Conservation (phyloP, 2,329 filamentous ascomycete species). For the Cladophialophora bantiana region DNA sequence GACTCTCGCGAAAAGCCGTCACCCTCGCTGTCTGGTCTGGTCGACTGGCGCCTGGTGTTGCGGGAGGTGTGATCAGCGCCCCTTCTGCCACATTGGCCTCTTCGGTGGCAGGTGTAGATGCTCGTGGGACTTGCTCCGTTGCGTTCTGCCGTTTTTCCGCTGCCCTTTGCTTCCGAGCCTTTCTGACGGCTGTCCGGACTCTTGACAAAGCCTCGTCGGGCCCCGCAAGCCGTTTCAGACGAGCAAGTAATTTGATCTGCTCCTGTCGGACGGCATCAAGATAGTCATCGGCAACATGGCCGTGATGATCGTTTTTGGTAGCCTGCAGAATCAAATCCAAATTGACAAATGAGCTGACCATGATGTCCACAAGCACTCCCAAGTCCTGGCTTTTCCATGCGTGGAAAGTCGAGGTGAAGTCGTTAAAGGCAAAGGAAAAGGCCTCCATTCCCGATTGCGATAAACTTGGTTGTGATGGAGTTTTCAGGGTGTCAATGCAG, state of each 20-base stretch:
- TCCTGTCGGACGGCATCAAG: slow-evolving; percentile 70
- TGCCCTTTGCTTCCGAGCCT: slow-evolving; percentile 50
- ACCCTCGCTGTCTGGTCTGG: slow-evolving; percentile 46
- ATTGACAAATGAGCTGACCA: slow-evolving; percentile 71
- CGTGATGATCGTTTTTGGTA: slow-evolving; percentile 67
- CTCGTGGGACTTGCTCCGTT: slow-evolving; percentile 38
- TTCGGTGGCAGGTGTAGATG: slow-evolving; percentile 32
- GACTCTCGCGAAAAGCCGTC: slow-evolving; percentile 48
- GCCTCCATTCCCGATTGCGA: slow-evolving; percentile 15
- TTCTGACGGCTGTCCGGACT: slow-evolving; percentile 66
- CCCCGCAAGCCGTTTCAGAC: slow-evolving; percentile 68
- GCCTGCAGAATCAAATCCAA: slow-evolving; percentile 72
- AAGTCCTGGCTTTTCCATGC: slow-evolving; percentile 71
- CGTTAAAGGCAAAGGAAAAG: slow-evolving; percentile 63
- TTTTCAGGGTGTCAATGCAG: slow-evolving; percentile 18
- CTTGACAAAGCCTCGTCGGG: slow-evolving; percentile 66
- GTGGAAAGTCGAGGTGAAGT: slow-evolving; percentile 68
- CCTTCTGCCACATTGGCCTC: slow-evolving; percentile 42
- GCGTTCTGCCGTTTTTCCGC: slow-evolving; percentile 29
- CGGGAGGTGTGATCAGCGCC: slow-evolving; percentile 36
- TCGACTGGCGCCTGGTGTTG: slow-evolving; percentile 47
- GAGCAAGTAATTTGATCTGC: slow-evolving; percentile 67
- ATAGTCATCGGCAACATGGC: slow-evolving; percentile 69
- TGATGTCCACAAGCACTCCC: slow-evolving; percentile 67
- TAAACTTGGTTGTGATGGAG: slow-evolving; percentile 5